phyloP scores from a whole-genome alignment of 768 basidiomycete species.

The Chiua virens region DNA sequence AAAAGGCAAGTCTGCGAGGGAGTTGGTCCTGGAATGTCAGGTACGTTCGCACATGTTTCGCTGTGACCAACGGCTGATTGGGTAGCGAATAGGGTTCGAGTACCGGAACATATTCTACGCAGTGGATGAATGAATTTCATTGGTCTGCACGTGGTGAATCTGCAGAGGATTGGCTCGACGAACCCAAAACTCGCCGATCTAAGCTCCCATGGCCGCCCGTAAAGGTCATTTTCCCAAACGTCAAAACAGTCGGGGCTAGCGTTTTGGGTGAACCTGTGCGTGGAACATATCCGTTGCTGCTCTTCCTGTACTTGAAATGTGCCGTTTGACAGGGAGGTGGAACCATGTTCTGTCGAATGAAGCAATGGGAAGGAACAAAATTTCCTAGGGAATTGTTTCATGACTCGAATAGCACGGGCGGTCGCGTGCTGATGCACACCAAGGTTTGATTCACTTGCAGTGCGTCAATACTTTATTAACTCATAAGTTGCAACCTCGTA shows the following conservation, averaged over 20 bases:
- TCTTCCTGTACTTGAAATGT: neutral
- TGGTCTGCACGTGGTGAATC: constrained; percentile 73
- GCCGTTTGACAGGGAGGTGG: constrained; percentile 64
- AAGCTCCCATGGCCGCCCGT: constrained; percentile 62
- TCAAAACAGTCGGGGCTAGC: constrained; percentile 64
- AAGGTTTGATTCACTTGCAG: constrained; percentile 54
- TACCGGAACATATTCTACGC: constrained; percentile 73
- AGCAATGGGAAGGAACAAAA: constrained; percentile 67
- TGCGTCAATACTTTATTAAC: too few relatives aligned
- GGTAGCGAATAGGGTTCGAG: constrained; percentile 68
- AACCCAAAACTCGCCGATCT: constrained; percentile 54
- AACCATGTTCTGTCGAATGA: constrained; percentile 80
- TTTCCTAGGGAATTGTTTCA: constrained; percentile 72
- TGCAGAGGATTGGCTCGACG: constrained; percentile 68
- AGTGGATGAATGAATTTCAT: constrained; percentile 87
- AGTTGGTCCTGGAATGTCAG: constrained; percentile 76
- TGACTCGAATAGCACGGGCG: constrained; percentile 79
- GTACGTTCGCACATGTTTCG: constrained; percentile 39
- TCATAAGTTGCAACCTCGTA: constrained; percentile 25
- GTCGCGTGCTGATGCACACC: constrained; percentile 86
- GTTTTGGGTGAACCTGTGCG: constrained; percentile 60
- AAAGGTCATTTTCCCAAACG: constrained; percentile 75
- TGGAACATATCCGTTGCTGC: neutral
- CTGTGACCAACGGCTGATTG: neutral
- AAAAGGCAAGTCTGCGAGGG: constrained; percentile 48